Base-by-base conservation (phyloP, 148 eudicot species). In the Rhododendron henanense region DNA sequence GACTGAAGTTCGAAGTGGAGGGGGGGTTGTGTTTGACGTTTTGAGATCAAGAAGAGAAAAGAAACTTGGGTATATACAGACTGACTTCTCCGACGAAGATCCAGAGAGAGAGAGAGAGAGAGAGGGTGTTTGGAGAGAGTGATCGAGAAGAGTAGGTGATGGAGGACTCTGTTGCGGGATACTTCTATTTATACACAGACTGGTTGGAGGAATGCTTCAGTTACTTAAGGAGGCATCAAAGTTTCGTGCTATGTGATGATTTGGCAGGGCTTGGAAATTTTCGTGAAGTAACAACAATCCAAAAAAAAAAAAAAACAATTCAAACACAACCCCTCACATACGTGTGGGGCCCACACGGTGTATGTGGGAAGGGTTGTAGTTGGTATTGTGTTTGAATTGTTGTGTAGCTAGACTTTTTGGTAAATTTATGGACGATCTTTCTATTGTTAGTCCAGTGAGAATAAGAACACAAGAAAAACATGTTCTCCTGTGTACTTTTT, bases 341-440 rank as follows among this genome's bases (percentile, higher is more conserved):
- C 1, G 6, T 41, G 1, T 41, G 45, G 44, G 45, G 45, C 0
- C 45, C 1, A 41, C 0, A 41, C 0, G 0, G 6, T 41, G 7
- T 0, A 6, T 41, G 0, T 6, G 6, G 6, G 8, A 6, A 1
- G 45, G 8, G 6, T 6, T 6, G 0, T 41, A 0, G 6, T 41
- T 41, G 45, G 1, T 41, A 41, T 41, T 41, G 6, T 41, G 6
- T 41, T 41, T 41, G 6, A 41, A 41, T 41, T 41, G 45, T 41
- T 41, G 8, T 41, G 6, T 6, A 39, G 6, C 6, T 41, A 41
- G 8, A 41, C 45, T 41, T 41, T 41, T 41, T 6, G 7, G 6
- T 41, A 41, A 41, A 41, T 41, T 41, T 41, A 41, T 41, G 8
- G 7, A 41, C 8, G 5, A 6, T 6, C 45, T 41, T 41, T 41